Conservation (phyloP, 768 basidiomycete genomes). For the Rhizopogon vesiculosus region DNA sequence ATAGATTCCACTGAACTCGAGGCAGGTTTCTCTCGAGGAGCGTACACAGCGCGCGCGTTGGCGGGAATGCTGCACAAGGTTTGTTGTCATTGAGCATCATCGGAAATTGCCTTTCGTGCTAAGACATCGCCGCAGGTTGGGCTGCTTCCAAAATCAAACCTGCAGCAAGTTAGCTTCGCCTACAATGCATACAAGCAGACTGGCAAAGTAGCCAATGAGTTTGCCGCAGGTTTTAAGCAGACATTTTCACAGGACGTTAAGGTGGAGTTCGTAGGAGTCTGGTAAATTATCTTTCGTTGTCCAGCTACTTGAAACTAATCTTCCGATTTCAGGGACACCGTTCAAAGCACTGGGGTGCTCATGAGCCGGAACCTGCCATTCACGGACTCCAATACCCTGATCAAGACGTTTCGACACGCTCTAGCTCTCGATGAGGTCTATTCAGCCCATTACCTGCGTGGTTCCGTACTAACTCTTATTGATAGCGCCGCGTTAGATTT, state of each 20-base stretch:
- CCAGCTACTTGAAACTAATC: conserved; percentile 1
- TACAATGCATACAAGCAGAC: conserved; percentile 64
- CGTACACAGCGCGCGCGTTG: conserved; percentile 64
- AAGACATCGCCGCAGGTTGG: conserved; percentile 47
- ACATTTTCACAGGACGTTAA: conserved; percentile 65
- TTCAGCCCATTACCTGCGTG: background rate
- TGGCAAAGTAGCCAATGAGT: conserved; percentile 36
- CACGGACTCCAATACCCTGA: conserved; percentile 52
- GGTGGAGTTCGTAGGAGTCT: conserved; percentile 79
- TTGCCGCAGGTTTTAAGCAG: conserved; percentile 65
- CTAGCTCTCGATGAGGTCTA: conserved; percentile 71
- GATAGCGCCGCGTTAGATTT: conserved; percentile 62
- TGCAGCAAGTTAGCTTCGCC: conserved; percentile 68
- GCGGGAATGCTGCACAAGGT: conserved; percentile 75
- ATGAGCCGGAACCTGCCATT: conserved; percentile 60
- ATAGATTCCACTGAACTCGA: conserved; percentile 10
- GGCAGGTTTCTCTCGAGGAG: conserved; percentile 72
- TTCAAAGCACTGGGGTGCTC: conserved; percentile 70
- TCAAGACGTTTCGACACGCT: conserved; percentile 74
- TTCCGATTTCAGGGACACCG: conserved; percentile 58
- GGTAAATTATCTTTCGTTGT: conserved; percentile 35
- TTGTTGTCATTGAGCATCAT: background rate
- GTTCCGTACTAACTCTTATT: conserved; percentile 7
- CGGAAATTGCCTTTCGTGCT: background rate
- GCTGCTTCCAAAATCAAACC: conserved; percentile 61